Percentiles rank a stretch among this genome's conserved stretches.
These are phyloP conservation scores for Cyberlindnera petersonii DNA, from an alignment of 805 yeast genomes.

Conservation along the genomic window DNA sequence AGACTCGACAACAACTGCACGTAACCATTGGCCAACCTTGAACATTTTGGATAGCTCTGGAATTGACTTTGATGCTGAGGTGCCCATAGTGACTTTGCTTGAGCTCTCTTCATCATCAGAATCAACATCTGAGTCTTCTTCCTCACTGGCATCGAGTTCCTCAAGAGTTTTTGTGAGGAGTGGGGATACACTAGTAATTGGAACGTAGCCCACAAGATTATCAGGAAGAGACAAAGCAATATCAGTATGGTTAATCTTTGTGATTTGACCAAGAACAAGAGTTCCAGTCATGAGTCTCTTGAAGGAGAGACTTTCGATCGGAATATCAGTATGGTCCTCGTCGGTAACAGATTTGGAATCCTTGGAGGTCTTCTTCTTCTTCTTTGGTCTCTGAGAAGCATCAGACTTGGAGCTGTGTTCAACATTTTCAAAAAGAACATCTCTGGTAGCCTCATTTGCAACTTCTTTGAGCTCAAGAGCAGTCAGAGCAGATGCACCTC, in stretches of 20 bases:
- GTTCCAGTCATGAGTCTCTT: constrained; percentile 68
- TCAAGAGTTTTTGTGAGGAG: constrained; percentile 57
- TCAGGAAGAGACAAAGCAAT: constrained; percentile 73
- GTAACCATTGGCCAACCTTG: constrained; percentile 76
- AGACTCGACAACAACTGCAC: constrained; percentile 69
- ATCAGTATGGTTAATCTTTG: constrained; percentile 56
- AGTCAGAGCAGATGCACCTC: constrained; percentile 82
- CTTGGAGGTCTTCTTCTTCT: constrained; percentile 37
- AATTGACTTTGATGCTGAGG: constrained; percentile 36
- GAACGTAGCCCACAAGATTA: constrained; percentile 72
- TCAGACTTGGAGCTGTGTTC: constrained; percentile 10
- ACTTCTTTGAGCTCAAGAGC: constrained; percentile 91
- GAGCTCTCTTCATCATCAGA: constrained; percentile 27
- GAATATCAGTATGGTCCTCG: constrained; percentile 31
- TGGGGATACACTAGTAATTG: constrained; percentile 67
- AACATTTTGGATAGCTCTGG: constrained; percentile 58
- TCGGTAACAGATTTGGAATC: constrained; percentile 27
- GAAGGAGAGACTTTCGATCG: constrained; percentile 60
- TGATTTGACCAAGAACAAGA: constrained; percentile 71
- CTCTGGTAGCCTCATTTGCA: constrained; percentile 86
- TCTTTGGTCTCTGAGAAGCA: constrained; percentile 31
- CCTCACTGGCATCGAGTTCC: constrained; percentile 45
- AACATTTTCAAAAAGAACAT: constrained; percentile 62
- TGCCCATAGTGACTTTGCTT: constrained; percentile 21
- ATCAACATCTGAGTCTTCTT: constrained; percentile 36